Percentiles rank a stretch among this genome's conserved stretches.
Evolutionary conservation across 2,329 filamentous ascomycete genomes (phyloP).

Genomic region (Pyricularia sp.): DNA sequence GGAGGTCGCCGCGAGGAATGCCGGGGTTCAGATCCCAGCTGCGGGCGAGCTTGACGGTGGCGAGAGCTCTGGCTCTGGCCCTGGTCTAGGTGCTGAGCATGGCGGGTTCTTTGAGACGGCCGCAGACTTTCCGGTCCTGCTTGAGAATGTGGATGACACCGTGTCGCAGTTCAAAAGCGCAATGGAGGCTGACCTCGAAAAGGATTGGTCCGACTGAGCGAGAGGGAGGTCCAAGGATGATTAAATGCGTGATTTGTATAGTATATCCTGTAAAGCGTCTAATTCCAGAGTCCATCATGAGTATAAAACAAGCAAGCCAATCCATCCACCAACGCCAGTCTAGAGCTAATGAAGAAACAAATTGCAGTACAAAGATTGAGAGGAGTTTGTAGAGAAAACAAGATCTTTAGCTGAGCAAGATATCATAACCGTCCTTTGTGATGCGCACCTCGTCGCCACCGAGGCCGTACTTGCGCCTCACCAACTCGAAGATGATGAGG

Average conservation of each 20-base stretch:
- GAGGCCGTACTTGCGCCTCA: slow-evolving; percentile 62
- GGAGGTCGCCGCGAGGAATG: not conserved
- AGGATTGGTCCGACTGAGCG: not conserved
- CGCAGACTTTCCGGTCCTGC: not conserved
- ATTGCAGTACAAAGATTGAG: not conserved
- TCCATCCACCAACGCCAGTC: not conserved
- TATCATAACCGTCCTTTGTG: slow-evolving; percentile 61
- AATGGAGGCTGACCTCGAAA: not conserved
- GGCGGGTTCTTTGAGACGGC: not conserved
- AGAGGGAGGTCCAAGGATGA: not conserved
- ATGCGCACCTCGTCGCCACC: slow-evolving; percentile 54
- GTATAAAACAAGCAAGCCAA: not conserved
- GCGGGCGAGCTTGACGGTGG: not conserved
- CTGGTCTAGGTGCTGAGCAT: not conserved
- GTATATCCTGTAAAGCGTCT: not conserved
- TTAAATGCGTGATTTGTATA: not conserved
- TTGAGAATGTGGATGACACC: not conserved
- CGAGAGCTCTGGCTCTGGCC: not conserved
- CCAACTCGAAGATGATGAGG: slow-evolving; percentile 69
- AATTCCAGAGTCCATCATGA: not conserved
- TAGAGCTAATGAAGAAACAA: not conserved
- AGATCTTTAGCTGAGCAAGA: slow-evolving; percentile 39
- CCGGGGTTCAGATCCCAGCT: not conserved
- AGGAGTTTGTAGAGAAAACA: too few species aligned
- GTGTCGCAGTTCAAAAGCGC: not conserved